phyloP scores from a whole-genome alignment of 345 rosid species.

The Aethionema arabicum region DNA sequence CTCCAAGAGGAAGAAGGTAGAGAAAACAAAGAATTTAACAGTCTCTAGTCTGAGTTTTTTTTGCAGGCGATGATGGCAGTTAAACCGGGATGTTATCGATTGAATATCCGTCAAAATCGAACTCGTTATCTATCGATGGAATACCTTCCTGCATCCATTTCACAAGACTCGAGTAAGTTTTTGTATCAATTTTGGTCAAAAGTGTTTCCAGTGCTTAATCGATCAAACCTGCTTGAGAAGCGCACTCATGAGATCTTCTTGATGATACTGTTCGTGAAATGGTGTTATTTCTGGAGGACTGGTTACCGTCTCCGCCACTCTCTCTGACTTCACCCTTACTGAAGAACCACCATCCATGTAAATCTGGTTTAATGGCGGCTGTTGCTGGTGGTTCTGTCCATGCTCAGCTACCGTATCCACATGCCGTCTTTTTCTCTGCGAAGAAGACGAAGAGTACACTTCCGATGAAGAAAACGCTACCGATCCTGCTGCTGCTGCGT shows the following conservation, averaged over 20 bases:
- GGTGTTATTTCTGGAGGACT: constrained; percentile 37
- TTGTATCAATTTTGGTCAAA: no score
- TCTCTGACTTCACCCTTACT: constrained; percentile 68
- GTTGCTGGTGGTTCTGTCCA: constrained; percentile 19
- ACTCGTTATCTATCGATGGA: constrained; percentile 59
- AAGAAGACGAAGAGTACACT: constrained; percentile 47
- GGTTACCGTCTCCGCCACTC: constrained; percentile 46
- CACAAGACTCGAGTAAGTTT: background rate
- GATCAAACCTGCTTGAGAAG: constrained; percentile 72
- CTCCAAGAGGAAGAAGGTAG: background rate
- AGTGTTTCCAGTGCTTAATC: no score
- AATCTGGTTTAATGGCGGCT: constrained; percentile 19
- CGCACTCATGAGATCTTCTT: constrained; percentile 90
- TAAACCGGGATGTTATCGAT: constrained; percentile 65
- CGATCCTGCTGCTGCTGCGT: constrained; percentile 41
- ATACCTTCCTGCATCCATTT: constrained; percentile 55
- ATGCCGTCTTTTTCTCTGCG: constrained; percentile 43
- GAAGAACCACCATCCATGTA: constrained; percentile 36
- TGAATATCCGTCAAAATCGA: constrained; percentile 76
- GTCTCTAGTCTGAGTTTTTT: constrained; percentile 21
- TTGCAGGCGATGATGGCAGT: constrained; percentile 2
- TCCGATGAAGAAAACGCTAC: constrained; percentile 42
- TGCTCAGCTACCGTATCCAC: constrained; percentile 25
- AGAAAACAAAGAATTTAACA: constrained; percentile 25
- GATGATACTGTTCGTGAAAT: constrained; percentile 58